Conservation (phyloP, 306 rosid genomes). For the Mucuna pruriens region DNA sequence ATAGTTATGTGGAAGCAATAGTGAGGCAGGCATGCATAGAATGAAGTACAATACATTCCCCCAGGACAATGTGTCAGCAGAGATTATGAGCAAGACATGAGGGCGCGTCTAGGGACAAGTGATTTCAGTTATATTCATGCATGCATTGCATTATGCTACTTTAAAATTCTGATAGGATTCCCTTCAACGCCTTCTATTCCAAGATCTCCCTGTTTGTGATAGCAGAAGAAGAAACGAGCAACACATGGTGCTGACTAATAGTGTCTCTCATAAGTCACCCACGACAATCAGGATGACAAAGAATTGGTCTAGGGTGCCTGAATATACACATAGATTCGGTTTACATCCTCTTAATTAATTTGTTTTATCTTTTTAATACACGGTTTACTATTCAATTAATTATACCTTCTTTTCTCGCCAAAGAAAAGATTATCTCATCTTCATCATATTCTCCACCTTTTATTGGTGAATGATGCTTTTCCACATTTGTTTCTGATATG, state of each 20-base stretch:
- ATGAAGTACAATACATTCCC: constrained; percentile 54
- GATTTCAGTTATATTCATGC: constrained; percentile 45
- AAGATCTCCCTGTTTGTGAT: background rate
- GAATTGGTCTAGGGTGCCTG: constrained; percentile 56
- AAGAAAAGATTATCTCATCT: constrained; percentile 10
- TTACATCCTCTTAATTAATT: constrained; percentile 9
- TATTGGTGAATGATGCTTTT: background rate
- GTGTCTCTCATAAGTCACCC: constrained; percentile 60
- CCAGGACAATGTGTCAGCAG: constrained; percentile 38
- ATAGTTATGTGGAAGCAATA: background rate
- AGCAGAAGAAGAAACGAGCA: background rate
- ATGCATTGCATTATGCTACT: constrained; percentile 28
- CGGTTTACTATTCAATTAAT: constrained; percentile 7
- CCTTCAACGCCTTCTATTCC: constrained; percentile 31
- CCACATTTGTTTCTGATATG: background rate
- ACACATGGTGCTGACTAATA: constrained; percentile 63
- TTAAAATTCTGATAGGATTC: constrained; percentile 30
- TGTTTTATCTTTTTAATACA: background rate
- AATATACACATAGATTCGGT: constrained; percentile 48
- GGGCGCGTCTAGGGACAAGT: constrained; percentile 37
- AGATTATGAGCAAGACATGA: constrained; percentile 29
- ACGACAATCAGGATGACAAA: constrained; percentile 19
- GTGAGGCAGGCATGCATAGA: constrained; percentile 1
- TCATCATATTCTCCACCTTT: constrained; percentile 29
- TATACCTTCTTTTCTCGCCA: background rate